Evolutionary conservation across 768 basidiomycete species (phyloP).

Genomic region (Dentipellis fragilis): DNA sequence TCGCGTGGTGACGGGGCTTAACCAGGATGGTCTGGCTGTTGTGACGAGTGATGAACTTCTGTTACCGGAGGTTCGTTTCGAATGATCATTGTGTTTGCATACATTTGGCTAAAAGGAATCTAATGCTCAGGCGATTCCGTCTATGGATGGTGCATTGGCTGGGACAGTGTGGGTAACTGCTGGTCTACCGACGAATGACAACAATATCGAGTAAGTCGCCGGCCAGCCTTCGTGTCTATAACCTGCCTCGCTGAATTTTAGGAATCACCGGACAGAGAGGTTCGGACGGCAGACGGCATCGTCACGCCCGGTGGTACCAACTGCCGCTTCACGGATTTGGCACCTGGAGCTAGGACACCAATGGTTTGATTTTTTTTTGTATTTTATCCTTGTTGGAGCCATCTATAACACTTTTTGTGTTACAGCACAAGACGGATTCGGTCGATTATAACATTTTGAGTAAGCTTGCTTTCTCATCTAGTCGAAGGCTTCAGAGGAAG

Average conservation of each 20-base stretch:
- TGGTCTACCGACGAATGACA: conserved; percentile 43
- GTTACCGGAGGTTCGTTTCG: no score
- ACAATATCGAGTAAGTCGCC: conserved; percentile 31
- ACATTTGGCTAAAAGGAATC: no score
- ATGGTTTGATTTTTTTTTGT: conserved; percentile 28
- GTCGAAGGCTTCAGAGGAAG: no score
- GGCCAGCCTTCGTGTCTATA: conserved; percentile 20
- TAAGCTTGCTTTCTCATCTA: conserved; percentile 16
- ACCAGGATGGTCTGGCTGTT: no score
- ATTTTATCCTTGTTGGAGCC: conserved; percentile 23
- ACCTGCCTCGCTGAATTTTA: conserved; percentile 2
- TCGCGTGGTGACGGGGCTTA: no score
- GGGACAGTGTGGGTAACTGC: conserved; percentile 35
- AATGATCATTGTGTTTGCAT: no score
- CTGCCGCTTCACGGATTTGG: conserved; percentile 42
- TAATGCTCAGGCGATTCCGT: not conserved
- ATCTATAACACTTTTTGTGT: conserved; percentile 6
- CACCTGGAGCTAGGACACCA: conserved; percentile 37
- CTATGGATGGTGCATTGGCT: not conserved
- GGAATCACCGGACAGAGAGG: no score
- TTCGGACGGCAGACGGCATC: conserved; percentile 28
- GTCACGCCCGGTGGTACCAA: conserved; percentile 36
- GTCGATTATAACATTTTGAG: conserved; percentile 54
- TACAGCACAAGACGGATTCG: conserved; percentile 40
- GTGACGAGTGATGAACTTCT: no score